These are phyloP conservation scores for Pseudogymnoascus sp. DNA, from an alignment of 2,329 filamentous ascomycete genomes.

Conservation along the genomic window DNA sequence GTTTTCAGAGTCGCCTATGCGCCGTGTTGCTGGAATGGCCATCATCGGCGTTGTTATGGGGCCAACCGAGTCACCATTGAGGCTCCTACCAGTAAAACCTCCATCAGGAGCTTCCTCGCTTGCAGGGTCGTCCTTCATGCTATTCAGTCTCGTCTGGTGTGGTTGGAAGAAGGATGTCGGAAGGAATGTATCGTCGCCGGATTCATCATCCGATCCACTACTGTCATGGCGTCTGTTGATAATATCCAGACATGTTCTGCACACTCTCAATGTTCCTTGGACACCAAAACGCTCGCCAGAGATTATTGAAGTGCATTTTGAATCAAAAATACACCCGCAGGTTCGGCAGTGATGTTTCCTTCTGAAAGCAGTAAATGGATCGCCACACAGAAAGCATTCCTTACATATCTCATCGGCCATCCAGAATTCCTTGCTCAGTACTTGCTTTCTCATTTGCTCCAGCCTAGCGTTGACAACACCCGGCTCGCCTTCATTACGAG, in stretches of 20 bases:
- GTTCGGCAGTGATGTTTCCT: constrained; percentile 94
- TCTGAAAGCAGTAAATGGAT: constrained; percentile 84
- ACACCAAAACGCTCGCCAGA: constrained; percentile 83
- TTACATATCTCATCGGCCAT: constrained; percentile 99
- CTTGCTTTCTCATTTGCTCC: constrained; percentile 71
- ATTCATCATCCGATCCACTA: constrained; percentile 71
- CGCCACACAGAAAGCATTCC: constrained; percentile 88
- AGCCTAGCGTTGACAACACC: constrained; percentile 53
- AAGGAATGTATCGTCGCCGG: constrained; percentile 65
- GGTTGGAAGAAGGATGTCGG: constrained; percentile 51
- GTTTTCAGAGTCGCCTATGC: constrained; percentile 66
- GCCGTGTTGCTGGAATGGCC: constrained; percentile 58
- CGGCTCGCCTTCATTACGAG: constrained; percentile 46
- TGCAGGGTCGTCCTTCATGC: constrained; percentile 30
- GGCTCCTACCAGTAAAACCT: constrained; percentile 2
- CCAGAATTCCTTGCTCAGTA: constrained; percentile 94
- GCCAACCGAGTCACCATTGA: constrained; percentile 34
- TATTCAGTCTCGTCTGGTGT: constrained; percentile 39
- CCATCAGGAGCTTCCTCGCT: constrained; percentile 26
- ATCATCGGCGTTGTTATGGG: constrained; percentile 61
- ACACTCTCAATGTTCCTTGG: constrained; percentile 74
- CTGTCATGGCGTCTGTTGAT: constrained; percentile 86
- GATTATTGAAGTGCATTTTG: constrained; percentile 89
- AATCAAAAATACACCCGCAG: constrained; percentile 98
- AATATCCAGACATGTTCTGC: constrained; percentile 84